A percentile compares a stretch with the other conserved stretches of the same genome.
Evolutionary conservation across 2,329 filamentous ascomycete genomes (phyloP).

Genomic region (Alternaria sp.): DNA sequence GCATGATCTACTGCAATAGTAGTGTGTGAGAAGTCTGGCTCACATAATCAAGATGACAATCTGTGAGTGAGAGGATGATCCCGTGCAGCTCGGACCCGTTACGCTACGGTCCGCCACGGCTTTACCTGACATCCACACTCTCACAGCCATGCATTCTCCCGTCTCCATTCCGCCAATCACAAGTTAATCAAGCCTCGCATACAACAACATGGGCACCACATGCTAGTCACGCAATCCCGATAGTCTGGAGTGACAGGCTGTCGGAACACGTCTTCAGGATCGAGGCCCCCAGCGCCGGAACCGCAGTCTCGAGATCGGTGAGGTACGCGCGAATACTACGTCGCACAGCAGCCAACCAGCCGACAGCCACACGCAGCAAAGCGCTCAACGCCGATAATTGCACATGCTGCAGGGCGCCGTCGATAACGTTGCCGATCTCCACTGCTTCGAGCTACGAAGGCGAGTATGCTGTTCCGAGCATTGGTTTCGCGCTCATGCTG

Average conservation of each 20-base stretch:
- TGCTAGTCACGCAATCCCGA: conserved; percentile 11
- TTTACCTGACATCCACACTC: neutral
- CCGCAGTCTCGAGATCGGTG: neutral
- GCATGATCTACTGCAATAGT: neutral
- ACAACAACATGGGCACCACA: neutral
- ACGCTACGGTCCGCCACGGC: neutral
- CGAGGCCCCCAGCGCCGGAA: neutral
- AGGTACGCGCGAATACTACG: conserved; percentile 1
- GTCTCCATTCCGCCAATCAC: neutral
- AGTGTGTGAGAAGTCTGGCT: neutral
- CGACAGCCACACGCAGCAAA: neutral
- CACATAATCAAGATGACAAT: neutral
- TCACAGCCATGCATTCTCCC: neutral
- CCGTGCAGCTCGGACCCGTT: neutral
- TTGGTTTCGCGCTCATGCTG: neutral
- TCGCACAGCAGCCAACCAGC: conserved; percentile 7
- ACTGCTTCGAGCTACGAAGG: neutral
- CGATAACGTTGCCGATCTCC: neutral
- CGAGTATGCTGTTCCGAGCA: neutral
- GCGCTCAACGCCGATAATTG: neutral
- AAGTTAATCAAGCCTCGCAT: neutral
- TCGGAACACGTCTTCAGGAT: conserved; percentile 6
- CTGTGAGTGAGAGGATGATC: neutral
- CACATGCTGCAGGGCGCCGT: neutral
- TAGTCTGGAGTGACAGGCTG: conserved; percentile 22